phyloP scores from a whole-genome alignment of 805 yeast genomes.

The Teunomyces funiuensis region DNA sequence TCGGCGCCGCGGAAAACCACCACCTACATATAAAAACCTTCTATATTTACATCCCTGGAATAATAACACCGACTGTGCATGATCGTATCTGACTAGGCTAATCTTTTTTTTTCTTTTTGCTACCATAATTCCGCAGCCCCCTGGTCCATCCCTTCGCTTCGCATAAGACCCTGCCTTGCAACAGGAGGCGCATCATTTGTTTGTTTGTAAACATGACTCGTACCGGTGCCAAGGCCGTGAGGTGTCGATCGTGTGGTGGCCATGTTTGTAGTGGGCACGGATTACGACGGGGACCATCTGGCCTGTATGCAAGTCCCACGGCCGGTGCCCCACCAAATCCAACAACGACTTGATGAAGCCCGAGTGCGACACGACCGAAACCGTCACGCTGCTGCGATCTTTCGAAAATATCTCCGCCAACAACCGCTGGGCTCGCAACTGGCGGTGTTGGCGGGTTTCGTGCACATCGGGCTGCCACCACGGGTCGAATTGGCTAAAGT shows the following conservation, averaged over 20 bases:
- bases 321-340: conserved; percentile 23
- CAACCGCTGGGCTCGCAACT: conserved; percentile 25
- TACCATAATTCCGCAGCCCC: no score
- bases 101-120: not conserved
- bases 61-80: no score
- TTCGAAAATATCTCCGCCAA: conserved; percentile 27
- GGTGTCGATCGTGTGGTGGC: conserved; percentile 5
- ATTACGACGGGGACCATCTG: conserved; percentile 29
- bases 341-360: conserved; percentile 29
- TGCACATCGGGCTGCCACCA: conserved; percentile 23
- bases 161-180: not conserved
- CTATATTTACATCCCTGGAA: no score
- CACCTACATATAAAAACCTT: no score
- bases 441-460: conserved; percentile 27
- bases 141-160: not conserved
- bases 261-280: conserved; percentile 9
- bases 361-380: conserved; percentile 30
- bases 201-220: not conserved
- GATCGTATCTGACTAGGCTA: not conserved
- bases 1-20: no score
- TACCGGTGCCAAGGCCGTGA: conserved; percentile 8
- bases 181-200: no score
- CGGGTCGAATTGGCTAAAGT: conserved; percentile 24
- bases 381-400: conserved; percentile 18
- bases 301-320: conserved; percentile 25